These are phyloP conservation scores for Xylogone sp. DNA, from an alignment of 2,329 filamentous ascomycete species.

Conservation along the genomic window DNA sequence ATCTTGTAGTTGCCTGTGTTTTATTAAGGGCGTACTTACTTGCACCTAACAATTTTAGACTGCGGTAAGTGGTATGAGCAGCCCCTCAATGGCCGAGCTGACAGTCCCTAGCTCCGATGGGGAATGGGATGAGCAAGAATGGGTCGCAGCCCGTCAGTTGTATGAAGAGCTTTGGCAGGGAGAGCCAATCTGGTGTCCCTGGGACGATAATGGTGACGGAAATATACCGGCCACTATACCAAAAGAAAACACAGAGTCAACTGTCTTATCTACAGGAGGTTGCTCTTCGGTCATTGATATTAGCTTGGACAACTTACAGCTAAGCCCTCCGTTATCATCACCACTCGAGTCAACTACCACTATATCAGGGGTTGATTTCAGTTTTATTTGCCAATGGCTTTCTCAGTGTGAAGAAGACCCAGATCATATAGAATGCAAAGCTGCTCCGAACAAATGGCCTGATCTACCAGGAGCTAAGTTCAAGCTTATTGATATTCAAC, in stretches of 20 bases:
- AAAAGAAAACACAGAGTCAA: no score
- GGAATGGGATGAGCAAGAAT: not conserved
- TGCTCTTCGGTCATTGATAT: no score
- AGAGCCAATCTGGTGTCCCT: not conserved
- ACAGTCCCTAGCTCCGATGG: not conserved
- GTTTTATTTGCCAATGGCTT: not conserved
- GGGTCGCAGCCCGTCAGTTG: not conserved
- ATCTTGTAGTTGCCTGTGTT: not conserved
- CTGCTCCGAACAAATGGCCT: not conserved
- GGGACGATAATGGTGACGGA: not conserved
- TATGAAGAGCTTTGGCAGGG: not conserved
- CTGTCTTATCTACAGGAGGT: no score
- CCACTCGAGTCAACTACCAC: no score
- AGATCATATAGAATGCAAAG: not conserved
- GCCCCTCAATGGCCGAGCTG: not conserved
- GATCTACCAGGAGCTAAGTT: not conserved
- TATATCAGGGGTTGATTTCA: not conserved
- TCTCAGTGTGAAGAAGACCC: not conserved
- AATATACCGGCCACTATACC: no score
- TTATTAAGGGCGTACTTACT: not conserved
- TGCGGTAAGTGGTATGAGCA: not conserved
- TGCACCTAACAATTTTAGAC: not conserved
- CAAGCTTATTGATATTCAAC: constrained; percentile 6
- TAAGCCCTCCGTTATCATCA: no score
- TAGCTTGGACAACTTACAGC: no score